Evolutionary conservation across 306 rosid species (phyloP), one percentile per base, ranked within the genome.

Genomic region (Rubus idaeus): DNA sequence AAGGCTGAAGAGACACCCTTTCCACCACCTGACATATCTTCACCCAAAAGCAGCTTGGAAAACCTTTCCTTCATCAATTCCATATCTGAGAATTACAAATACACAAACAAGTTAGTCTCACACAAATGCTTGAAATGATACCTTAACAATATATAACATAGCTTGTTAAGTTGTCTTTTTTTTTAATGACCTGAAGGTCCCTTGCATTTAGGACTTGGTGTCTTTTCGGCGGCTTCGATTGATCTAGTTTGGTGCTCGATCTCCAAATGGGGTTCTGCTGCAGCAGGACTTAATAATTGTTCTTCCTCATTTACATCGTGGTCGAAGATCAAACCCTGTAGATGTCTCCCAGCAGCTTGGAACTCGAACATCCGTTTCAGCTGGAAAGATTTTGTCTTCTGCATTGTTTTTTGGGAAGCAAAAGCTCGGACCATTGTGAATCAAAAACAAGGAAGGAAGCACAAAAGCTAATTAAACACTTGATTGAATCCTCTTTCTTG

Each of bases 21-120:
- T 64, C 98, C 99, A 61, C 97, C 98, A 73, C 98, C 99, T 18
- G 99, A 96, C 97, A 96, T 92, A 75, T 96, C 99, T 82, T 96
- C 99, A 56, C 98, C 99, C 77, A 96, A 65, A 75, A 96, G 98
- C 73, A 96, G 83, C 90, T 91, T 96, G 30, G 94, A 77, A 86
- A 96, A 91, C 83, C 88, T 89, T 64, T 91, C 99, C 86, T 89
- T 91, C 85, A 91, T 82, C 94, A 87, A 21, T 0, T 96, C 97
- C 71, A 79, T 62, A 65, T 96, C 98, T 96, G 84, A 78, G 8
- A 30, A 26, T 30, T 30, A 0, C 41, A 58, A 73, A 78, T 60
- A 39, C 76, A 57, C 75, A 70, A 39, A 35, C 3, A 35, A 41
- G 41, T 47, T 49, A 26, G 40, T 23, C 62, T 52, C 80, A 6